Percentiles rank a stretch among this genome's conserved stretches.
Conservation (phyloP, 1,139 yeast genomes). For the Geotrichum fermentans region DNA sequence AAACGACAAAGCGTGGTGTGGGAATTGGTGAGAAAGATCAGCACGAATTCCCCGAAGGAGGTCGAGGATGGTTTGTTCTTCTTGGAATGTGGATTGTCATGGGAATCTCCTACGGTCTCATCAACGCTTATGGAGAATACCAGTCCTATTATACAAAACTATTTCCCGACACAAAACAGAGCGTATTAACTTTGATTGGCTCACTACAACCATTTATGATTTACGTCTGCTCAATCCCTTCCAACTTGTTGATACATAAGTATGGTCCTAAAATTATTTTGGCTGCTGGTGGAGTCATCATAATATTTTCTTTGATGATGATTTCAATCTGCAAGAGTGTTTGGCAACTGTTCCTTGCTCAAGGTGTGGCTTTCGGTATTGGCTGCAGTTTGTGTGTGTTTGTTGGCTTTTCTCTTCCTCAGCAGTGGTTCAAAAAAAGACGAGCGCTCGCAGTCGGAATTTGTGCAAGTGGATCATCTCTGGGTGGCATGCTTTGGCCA, state of each 20-base stretch:
- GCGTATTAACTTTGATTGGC: slow-evolving; percentile 48
- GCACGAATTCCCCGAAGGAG: slow-evolving; percentile 32
- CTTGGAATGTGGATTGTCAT: slow-evolving; percentile 29
- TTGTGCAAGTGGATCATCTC: slow-evolving; percentile 56
- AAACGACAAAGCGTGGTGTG: background rate
- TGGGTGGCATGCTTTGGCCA: slow-evolving; percentile 58
- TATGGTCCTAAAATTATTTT: slow-evolving; percentile 31
- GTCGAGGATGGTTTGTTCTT: slow-evolving; percentile 33
- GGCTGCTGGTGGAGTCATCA: slow-evolving; percentile 45
- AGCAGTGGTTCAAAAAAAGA: slow-evolving; percentile 51
- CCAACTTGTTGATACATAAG: slow-evolving; percentile 52
- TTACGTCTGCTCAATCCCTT: slow-evolving; percentile 45
- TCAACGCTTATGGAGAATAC: slow-evolving; percentile 54
- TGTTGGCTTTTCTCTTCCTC: slow-evolving; percentile 29
- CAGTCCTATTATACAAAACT: slow-evolving; percentile 50
- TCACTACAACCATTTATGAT: slow-evolving; percentile 46
- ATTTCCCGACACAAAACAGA: slow-evolving; percentile 42
- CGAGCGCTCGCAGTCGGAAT: slow-evolving; percentile 57
- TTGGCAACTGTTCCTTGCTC: slow-evolving; percentile 53
- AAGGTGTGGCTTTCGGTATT: slow-evolving; percentile 50
- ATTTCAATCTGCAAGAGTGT: slow-evolving; percentile 48
- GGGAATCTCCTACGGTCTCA: slow-evolving; percentile 43
- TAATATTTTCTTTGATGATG: slow-evolving; percentile 47
- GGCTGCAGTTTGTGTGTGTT: slow-evolving; percentile 39
- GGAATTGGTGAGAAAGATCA: slow-evolving; percentile 6